Conservation (phyloP, 2,329 filamentous ascomycete species). For the Tolypocladium ovalisporum region DNA sequence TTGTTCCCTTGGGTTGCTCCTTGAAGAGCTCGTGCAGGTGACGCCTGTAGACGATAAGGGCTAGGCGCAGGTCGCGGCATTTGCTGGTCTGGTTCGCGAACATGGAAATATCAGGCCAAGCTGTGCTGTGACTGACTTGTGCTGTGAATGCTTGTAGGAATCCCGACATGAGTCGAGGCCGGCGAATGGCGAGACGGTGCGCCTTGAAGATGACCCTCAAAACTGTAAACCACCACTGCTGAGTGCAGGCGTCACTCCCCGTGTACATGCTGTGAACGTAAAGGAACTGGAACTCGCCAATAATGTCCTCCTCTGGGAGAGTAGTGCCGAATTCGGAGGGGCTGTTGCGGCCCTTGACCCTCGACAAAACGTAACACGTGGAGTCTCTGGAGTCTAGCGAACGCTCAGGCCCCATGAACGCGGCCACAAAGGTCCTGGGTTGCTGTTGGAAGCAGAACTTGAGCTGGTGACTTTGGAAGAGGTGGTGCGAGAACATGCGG, state of each 20-base stretch:
- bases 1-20: constrained; percentile 17
- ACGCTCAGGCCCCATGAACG: constrained; percentile 23
- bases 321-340: constrained; percentile 8
- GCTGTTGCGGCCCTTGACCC: constrained; percentile 19
- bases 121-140: constrained; percentile 43
- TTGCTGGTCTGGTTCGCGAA: constrained; percentile 23
- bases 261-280: constrained; percentile 47
- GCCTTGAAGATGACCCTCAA: constrained; percentile 40
- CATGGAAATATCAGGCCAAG: constrained; percentile 34
- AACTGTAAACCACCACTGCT: constrained; percentile 50
- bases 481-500: constrained; percentile 20
- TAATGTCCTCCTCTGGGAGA: constrained; percentile 29
- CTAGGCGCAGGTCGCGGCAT: constrained; percentile 27
- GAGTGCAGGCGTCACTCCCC: constrained; percentile 46
- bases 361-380: constrained; percentile 31
- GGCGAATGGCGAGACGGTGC: constrained; percentile 28
- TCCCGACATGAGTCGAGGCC: constrained; percentile 32
- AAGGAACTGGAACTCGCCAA: constrained; percentile 51
- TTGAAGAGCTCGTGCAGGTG: constrained; percentile 37
- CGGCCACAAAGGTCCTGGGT: constrained; percentile 29
- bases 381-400: constrained; percentile 36
- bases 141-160: constrained; percentile 40
- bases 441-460: constrained; percentile 35
- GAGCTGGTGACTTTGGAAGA: constrained; percentile 29
- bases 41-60: constrained; percentile 43